Conservation (phyloP, 495 filamentous ascomycete species). For the Aspergillus nidulans region DNA sequence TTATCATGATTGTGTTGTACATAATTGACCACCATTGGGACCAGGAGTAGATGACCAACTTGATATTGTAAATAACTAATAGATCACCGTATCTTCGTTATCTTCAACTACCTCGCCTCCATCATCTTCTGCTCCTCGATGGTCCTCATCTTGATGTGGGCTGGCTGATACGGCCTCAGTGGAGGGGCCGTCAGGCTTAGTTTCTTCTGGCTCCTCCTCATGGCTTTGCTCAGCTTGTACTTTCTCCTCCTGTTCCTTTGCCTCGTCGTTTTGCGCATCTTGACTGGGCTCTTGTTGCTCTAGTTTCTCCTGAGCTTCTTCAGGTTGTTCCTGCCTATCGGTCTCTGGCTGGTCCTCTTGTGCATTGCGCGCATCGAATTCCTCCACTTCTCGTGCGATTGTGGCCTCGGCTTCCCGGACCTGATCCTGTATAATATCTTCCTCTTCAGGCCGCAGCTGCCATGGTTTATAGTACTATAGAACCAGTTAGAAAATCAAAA, state of each 20-base stretch:
- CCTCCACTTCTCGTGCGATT: slow-evolving; percentile 47
- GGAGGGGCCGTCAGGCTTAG: slow-evolving; percentile 13
- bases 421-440: slow-evolving; percentile 57
- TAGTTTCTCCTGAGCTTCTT: slow-evolving; percentile 10
- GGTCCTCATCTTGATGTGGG: slow-evolving; percentile 23
- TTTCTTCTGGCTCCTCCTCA: slow-evolving; percentile 19
- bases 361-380: slow-evolving; percentile 42
- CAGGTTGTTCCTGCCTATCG: slow-evolving; percentile 8
- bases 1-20: not conserved
- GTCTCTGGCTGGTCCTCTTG: slow-evolving; percentile 11
- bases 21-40: not conserved
- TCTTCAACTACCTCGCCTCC: slow-evolving; percentile 69
- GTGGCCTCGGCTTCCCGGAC: slow-evolving; percentile 51
- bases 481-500: slow-evolving; percentile 12
- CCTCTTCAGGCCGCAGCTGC: slow-evolving; percentile 62
- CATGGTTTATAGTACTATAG: slow-evolving; percentile 84
- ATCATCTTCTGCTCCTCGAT: slow-evolving; percentile 53
- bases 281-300: slow-evolving; percentile 16
- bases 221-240: slow-evolving; percentile 25
- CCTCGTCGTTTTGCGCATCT: slow-evolving; percentile 18
- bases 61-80: slow-evolving; percentile 41
- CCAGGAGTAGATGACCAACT: not conserved
- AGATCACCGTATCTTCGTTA: slow-evolving; percentile 82
- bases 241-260: slow-evolving; percentile 20
- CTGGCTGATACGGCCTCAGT: slow-evolving; percentile 12